phyloP scores from a whole-genome alignment of 2,329 filamentous ascomycete genomes.

The Ophiobolus disseminans region DNA sequence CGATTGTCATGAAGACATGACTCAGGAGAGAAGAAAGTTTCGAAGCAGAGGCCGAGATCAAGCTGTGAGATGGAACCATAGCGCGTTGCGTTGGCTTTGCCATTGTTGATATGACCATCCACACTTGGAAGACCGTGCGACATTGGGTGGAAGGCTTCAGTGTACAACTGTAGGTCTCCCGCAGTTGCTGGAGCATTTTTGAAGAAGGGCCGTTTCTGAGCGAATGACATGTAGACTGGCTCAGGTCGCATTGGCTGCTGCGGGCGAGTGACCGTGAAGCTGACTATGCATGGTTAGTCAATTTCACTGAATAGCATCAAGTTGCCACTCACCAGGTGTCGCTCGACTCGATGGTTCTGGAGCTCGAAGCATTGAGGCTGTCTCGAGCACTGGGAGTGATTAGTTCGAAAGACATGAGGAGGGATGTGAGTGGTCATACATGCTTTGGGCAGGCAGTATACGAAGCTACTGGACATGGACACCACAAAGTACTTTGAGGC shows the following conservation, averaged over 20 bases:
- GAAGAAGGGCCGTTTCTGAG: neutral
- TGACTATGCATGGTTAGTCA: no score
- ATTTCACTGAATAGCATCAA: no score
- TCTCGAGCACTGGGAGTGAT: no score
- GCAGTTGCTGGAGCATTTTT: neutral
- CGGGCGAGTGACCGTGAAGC: neutral
- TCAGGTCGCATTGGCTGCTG: neutral
- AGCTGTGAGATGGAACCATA: neutral
- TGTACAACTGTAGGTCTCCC: neutral
- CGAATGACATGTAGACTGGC: neutral
- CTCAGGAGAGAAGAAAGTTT: neutral
- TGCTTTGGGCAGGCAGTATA: no score
- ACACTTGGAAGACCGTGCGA: neutral
- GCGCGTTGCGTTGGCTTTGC: neutral
- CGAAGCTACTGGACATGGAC: no score
- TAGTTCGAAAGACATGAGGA: no score
- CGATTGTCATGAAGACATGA: neutral
- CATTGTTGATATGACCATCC: neutral
- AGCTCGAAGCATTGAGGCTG: no score
- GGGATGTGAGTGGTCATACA: no score
- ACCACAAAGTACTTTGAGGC: no score
- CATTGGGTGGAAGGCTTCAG: neutral
- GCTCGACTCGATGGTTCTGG: no score
- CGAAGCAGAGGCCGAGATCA: neutral
- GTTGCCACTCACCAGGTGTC: no score